Conservation (phyloP, 805 yeast genomes). For the Candida germanica region DNA sequence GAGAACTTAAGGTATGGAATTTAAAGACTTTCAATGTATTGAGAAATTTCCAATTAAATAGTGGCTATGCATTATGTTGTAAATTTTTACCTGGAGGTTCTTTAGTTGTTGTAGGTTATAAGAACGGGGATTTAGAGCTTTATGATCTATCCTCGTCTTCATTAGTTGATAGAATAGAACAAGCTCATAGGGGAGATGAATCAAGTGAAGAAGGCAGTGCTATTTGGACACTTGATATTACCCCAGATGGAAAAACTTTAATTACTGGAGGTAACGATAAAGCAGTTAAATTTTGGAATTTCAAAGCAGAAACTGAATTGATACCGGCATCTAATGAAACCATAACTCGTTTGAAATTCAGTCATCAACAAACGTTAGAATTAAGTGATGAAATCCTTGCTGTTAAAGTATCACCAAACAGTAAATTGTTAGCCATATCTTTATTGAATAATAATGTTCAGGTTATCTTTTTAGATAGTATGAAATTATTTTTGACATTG, state of each 20-base stretch:
- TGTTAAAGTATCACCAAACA: slow-evolving; percentile 77
- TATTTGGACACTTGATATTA: slow-evolving; percentile 86
- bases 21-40: slow-evolving; percentile 67
- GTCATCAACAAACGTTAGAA: slow-evolving; percentile 80
- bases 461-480: slow-evolving; percentile 81
- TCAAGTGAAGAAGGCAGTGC: slow-evolving; percentile 47
- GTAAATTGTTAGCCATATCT: slow-evolving; percentile 75
- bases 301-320: slow-evolving; percentile 61
- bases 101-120: slow-evolving; percentile 82
- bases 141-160: slow-evolving; percentile 85
- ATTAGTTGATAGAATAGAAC: slow-evolving; percentile 60
- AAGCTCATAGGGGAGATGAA: slow-evolving; percentile 53
- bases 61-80: slow-evolving; percentile 82
- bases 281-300: slow-evolving; percentile 83
- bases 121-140: slow-evolving; percentile 78
- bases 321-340: slow-evolving; percentile 65
- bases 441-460: slow-evolving; percentile 93
- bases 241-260: slow-evolving; percentile 79
- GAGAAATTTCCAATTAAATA: slow-evolving; percentile 66
- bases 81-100: slow-evolving; percentile 90
- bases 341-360: slow-evolving; percentile 53
- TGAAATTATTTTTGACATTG: slow-evolving; percentile 82
- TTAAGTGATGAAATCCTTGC: slow-evolving; percentile 80
- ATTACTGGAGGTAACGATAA: slow-evolving; percentile 96
- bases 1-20: slow-evolving; percentile 88